Conservation (phyloP, 1,284 basidiomycete species). For the Xerocomus nothofagi region DNA sequence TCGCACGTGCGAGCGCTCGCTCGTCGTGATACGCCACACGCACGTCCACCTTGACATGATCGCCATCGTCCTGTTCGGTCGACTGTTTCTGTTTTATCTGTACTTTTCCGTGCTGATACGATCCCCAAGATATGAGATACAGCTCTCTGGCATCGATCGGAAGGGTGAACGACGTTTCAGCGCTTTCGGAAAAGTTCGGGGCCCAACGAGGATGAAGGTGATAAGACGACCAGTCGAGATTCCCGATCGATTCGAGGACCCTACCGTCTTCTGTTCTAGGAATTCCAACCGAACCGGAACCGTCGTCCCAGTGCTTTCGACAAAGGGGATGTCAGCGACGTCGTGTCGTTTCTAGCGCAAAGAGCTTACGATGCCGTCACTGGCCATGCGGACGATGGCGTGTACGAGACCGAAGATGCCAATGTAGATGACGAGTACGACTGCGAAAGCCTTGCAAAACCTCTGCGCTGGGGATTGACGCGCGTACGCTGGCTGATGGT, state of each 20-base stretch:
- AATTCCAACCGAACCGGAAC: background rate
- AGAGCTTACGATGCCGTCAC: constrained; percentile 3
- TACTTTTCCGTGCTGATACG: constrained; percentile 30
- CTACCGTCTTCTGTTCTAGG: constrained; percentile 18
- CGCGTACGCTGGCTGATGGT: no score
- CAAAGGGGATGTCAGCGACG: background rate
- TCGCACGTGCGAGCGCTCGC: constrained; percentile 30
- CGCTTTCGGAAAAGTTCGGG: constrained; percentile 12
- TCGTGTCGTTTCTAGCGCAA: no score
- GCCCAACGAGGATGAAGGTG: constrained; percentile 20
- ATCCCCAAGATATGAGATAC: constrained; percentile 40
- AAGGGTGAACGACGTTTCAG: constrained; percentile 34
- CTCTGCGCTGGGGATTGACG: constrained; percentile 12
- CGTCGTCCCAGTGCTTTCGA: background rate
- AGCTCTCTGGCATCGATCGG: constrained; percentile 36
- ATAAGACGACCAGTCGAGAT: constrained; percentile 19
- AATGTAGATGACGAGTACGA: constrained; percentile 26
- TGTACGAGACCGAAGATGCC: constrained; percentile 3
- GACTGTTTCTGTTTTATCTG: constrained; percentile 29
- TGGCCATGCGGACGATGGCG: constrained; percentile 17
- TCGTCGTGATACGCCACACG: constrained; percentile 32
- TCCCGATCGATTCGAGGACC: constrained; percentile 10
- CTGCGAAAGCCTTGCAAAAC: constrained; percentile 23
- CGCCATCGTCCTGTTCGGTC: constrained; percentile 17
- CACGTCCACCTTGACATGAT: constrained; percentile 35